Percentiles rank a stretch among this genome's conserved stretches.
phyloP scores from a whole-genome alignment of 2,329 filamentous ascomycete species.

The Phialophora tarda region DNA sequence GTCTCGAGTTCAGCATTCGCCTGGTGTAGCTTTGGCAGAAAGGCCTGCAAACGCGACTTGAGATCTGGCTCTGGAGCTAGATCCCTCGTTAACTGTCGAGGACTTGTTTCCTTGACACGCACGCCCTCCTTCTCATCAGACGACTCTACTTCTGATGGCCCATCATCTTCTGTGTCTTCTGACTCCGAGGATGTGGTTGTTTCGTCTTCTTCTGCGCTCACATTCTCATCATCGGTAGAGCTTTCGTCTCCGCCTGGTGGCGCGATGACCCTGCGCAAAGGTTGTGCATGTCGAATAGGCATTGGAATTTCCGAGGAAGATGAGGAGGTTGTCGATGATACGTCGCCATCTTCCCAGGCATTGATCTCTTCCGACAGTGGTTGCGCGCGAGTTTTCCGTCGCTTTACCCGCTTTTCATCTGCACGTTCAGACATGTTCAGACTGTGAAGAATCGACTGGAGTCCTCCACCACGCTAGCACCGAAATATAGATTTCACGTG shows the following conservation, averaged over 20 bases:
- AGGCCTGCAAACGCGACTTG: constrained; percentile 48
- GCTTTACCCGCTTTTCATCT: neutral
- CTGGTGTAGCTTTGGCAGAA: constrained; percentile 51
- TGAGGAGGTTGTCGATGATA: neutral
- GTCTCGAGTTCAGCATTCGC: constrained; percentile 52
- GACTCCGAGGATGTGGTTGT: constrained; percentile 22
- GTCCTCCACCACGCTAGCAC: neutral
- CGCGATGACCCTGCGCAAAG: neutral
- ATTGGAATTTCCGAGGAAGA: neutral
- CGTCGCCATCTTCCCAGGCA: neutral
- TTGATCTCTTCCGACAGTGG: neutral
- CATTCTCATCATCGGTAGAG: constrained; percentile 1
- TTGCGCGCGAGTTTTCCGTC: neutral
- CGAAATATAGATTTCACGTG: neutral
- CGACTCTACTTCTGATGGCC: constrained; percentile 10
- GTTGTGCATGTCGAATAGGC: neutral
- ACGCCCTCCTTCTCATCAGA: constrained; percentile 5
- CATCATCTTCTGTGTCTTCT: constrained; percentile 1
- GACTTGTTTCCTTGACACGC: neutral
- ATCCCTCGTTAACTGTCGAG: constrained; percentile 22
- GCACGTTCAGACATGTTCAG: neutral
- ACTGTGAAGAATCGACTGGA: neutral
- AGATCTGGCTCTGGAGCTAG: constrained; percentile 33
- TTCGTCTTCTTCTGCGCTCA: constrained; percentile 7
- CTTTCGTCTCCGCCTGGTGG: constrained; percentile 4